phyloP scores from a whole-genome alignment of 345 rosid species.

The Iberis pinnata region DNA sequence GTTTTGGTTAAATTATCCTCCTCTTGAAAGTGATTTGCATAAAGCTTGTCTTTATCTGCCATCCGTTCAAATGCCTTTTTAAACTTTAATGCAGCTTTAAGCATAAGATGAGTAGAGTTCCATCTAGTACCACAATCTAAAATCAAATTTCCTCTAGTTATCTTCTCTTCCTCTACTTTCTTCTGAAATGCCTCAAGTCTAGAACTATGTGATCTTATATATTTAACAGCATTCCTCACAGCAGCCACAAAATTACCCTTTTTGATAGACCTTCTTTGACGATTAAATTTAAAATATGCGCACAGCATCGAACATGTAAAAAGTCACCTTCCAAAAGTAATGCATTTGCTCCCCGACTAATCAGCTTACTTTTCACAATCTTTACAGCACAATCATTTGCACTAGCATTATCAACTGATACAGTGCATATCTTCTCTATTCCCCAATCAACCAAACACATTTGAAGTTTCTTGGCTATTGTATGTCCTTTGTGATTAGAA shows the following conservation, averaged over 20 bases:
- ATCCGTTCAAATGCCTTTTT: not conserved
- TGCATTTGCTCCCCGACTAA: not conserved
- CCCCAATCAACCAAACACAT: not conserved
- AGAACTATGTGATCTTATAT: not conserved
- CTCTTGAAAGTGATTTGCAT: not conserved
- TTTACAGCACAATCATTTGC: not conserved
- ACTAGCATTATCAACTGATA: not conserved
- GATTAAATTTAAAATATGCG: not conserved
- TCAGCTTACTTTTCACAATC: not conserved
- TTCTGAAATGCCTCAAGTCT: not conserved
- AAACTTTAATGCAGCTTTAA: not conserved
- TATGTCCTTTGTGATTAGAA: not conserved
- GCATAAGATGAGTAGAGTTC: not conserved
- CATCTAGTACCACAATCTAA: not conserved
- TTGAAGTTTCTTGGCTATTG: not conserved
- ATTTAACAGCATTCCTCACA: not conserved
- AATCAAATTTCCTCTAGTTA: not conserved
- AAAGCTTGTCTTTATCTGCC: not conserved
- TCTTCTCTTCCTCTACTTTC: not conserved
- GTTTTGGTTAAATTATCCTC: not conserved
- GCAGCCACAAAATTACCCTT: not conserved
- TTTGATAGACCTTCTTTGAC: not conserved
- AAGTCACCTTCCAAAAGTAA: not conserved
- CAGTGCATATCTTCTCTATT: not conserved
- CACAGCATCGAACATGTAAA: not conserved